A percentile compares a stretch with the other conserved stretches of the same genome.
These are phyloP conservation scores for Kwoniella shivajii DNA, from an alignment of 1,284 basidiomycete species.

Conservation along the genomic window DNA sequence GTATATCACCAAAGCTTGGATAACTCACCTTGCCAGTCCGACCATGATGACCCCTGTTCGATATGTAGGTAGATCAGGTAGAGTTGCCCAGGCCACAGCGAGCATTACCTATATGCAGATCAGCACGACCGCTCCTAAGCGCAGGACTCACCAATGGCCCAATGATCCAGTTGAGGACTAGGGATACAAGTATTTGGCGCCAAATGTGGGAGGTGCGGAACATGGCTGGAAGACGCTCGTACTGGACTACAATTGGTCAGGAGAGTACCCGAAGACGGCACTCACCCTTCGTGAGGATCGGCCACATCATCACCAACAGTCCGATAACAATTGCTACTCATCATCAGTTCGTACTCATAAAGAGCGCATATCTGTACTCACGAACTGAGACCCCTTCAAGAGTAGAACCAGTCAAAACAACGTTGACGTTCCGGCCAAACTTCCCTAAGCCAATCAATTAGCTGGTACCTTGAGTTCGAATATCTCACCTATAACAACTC, in stretches of 20 bases:
- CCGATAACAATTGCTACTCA: conserved; percentile 70
- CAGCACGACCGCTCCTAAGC: neutral
- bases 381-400: conserved; percentile 52
- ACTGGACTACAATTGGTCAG: conserved; percentile 64
- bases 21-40: conserved; percentile 59
- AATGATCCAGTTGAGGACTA: conserved; percentile 79
- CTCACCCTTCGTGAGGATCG: conserved; percentile 59
- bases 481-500: conserved; percentile 72
- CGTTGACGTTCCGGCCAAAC: conserved; percentile 31
- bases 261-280: neutral
- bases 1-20: neutral
- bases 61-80: conserved; percentile 68
- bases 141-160: conserved; percentile 61
- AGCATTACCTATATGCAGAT: conserved; percentile 64
- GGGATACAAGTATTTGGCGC: conserved; percentile 70
- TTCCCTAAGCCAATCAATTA: conserved; percentile 20
- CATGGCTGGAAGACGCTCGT: conserved; percentile 67
- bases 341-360: neutral
- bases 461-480: conserved; percentile 55
- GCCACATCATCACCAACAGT: conserved; percentile 89
- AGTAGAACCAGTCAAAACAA: conserved; percentile 28
- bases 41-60: conserved; percentile 62
- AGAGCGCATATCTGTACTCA: conserved; percentile 23
- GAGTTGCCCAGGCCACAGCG: conserved; percentile 77
- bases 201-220: conserved; percentile 64